A percentile compares a stretch with the other conserved stretches of the same genome.
These are phyloP conservation scores for Entomortierella parvispora DNA, from an alignment of 192 early-diverging fungal species.

Conservation along the genomic window DNA sequence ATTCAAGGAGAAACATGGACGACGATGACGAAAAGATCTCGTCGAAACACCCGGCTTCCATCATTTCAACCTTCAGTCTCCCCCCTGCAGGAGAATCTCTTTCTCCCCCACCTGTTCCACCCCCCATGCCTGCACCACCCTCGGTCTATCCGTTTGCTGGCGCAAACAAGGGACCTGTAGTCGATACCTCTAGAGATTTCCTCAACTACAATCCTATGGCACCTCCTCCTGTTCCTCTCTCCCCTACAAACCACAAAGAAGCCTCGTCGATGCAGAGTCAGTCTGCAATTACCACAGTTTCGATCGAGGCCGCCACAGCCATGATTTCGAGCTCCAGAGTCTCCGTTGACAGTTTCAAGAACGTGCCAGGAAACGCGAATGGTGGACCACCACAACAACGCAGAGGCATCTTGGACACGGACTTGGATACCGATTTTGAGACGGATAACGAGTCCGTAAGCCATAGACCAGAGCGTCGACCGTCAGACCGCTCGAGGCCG, in stretches of 20 bases:
- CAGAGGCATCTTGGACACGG: constrained; percentile 3
- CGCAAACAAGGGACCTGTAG: neutral
- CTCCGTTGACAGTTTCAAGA: constrained; percentile 43
- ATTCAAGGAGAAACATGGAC: constrained; percentile 22
- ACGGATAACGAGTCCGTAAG: constrained; percentile 25
- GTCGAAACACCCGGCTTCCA: constrained; percentile 34
- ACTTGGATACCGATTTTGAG: constrained; percentile 31
- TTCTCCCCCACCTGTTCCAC: constrained; percentile 15
- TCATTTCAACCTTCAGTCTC: constrained; percentile 42
- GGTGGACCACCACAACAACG: neutral
- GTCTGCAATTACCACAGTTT: constrained; percentile 32
- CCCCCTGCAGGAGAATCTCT: constrained; percentile 22
- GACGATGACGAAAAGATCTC: constrained; percentile 14
- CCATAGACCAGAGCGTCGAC: neutral
- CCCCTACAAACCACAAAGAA: constrained; percentile 22
- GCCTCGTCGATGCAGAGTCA: neutral
- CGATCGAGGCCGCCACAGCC: constrained; percentile 41
- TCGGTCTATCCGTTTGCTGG: neutral
- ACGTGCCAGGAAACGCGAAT: constrained; percentile 27
- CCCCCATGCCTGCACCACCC: constrained; percentile 16
- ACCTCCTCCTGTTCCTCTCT: constrained; percentile 30
- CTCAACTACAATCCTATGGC: constrained; percentile 14
- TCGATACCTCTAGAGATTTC: neutral
- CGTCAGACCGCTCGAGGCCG: too few species aligned
- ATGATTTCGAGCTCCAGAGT: constrained; percentile 34